phyloP scores from a whole-genome alignment of 2,329 filamentous ascomycete genomes.

The Aureobasidium mangrovei region DNA sequence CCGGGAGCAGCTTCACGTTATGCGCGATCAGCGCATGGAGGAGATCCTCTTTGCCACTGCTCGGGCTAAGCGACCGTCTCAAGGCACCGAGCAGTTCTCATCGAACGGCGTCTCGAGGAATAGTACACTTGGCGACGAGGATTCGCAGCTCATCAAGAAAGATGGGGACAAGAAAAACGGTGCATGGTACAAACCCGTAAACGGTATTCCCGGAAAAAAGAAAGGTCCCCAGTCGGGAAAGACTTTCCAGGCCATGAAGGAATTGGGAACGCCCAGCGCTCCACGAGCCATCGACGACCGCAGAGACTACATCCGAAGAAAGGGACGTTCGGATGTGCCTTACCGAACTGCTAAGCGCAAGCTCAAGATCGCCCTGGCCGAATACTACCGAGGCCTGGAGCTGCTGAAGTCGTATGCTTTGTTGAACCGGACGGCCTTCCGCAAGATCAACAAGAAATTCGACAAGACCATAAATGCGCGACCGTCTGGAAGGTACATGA shows the following conservation, averaged over 20 bases:
- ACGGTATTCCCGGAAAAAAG: neutral
- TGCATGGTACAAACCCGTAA: constrained; percentile 30
- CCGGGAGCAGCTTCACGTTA: constrained; percentile 80
- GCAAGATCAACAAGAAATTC: constrained; percentile 98
- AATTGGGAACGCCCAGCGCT: constrained; percentile 32
- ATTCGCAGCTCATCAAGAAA: constrained; percentile 5
- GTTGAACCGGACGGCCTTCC: constrained; percentile 84
- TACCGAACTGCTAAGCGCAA: constrained; percentile 86
- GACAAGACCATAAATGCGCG: constrained; percentile 80
- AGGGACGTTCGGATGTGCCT: constrained; percentile 50
- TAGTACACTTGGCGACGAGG: neutral
- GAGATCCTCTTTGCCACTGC: constrained; percentile 48
- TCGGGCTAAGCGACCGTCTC: constrained; percentile 1
- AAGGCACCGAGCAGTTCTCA: neutral
- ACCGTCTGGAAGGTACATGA: constrained; percentile 72
- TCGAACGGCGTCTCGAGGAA: constrained; percentile 2
- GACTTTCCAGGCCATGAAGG: constrained; percentile 41
- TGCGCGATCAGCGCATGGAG: constrained; percentile 72
- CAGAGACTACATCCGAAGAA: constrained; percentile 36
- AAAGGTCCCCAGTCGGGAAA: constrained; percentile 34
- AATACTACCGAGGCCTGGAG: constrained; percentile 88
- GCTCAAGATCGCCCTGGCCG: constrained; percentile 80
- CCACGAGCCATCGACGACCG: constrained; percentile 27
- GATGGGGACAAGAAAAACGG: constrained; percentile 18
- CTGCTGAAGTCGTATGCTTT: constrained; percentile 85